A percentile compares a stretch with the other conserved stretches of the same genome.
These are phyloP conservation scores for Colletotrichum filicis DNA, from an alignment of 2,329 filamentous ascomycete species.

Conservation along the genomic window DNA sequence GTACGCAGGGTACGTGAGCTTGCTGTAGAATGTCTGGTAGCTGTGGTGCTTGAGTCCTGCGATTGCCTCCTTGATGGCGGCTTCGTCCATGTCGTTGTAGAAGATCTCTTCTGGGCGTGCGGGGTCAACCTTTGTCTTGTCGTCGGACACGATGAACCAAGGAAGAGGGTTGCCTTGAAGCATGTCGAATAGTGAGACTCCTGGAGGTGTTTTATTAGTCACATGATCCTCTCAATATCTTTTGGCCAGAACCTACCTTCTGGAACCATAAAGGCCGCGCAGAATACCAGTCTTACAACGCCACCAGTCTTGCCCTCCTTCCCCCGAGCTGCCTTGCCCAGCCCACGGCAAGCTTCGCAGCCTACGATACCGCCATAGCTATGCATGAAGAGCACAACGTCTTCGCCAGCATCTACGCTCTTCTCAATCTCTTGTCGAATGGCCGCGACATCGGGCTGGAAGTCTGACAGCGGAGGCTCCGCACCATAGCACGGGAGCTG, in stretches of 20 bases:
- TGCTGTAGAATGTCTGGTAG: not conserved
- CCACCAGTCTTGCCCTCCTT: constrained; percentile 45
- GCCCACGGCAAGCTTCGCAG: constrained; percentile 44
- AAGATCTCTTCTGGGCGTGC: not conserved
- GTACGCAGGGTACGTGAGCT: constrained; percentile 14
- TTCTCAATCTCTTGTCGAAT: constrained; percentile 42
- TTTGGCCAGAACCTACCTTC: not conserved
- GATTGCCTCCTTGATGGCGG: not conserved
- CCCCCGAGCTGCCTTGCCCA: constrained; percentile 43
- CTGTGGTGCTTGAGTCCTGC: not conserved
- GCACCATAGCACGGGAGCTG: constrained; percentile 13
- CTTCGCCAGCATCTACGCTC: constrained; percentile 47
- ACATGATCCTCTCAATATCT: not conserved
- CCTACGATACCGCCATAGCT: constrained; percentile 51
- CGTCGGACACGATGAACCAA: not conserved
- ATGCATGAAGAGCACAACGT: constrained; percentile 51
- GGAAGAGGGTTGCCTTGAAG: not conserved
- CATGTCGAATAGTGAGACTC: not conserved
- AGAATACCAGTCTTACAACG: constrained; percentile 41
- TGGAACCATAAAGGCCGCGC: not conserved
- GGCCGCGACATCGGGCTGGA: constrained; percentile 40
- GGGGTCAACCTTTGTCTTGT: not conserved
- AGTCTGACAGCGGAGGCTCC: constrained; percentile 3
- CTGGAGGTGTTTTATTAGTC: not conserved
- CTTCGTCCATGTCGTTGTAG: not conserved